Evolutionary conservation across 2,329 filamentous ascomycete species (phyloP), one percentile per base, ranked within the genome.

Genomic region (Sclerotinia glacialis): DNA sequence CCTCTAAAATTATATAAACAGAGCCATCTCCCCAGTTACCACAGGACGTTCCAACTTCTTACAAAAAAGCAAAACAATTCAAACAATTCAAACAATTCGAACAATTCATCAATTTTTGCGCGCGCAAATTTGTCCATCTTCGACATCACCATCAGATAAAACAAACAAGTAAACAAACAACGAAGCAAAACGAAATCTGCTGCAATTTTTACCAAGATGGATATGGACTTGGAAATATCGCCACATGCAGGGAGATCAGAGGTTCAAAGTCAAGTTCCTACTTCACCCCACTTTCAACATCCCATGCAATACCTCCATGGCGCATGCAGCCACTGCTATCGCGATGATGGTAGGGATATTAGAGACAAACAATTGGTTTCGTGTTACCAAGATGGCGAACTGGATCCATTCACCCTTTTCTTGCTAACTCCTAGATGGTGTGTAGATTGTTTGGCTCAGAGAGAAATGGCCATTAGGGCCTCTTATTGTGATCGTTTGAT

Each of bases 391-490:
- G 47, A 64, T 46, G 47, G 28, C 21, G 61, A 42, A 34, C 31
- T 55, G 14, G 37, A 42, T 31, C 52, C 34, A 34, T 34, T 37
- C 16, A 65, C 63, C 47, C 34, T 65, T 37, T 59, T 59, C 53
- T 49, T 60, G 18, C 40, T 59, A 46, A 65, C 53, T 59, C 53
- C 63, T 37, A 50, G 53, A 42, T 65, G 63, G 63, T 65, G 63
- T 59, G 42, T 40, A 47, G 28, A 49, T 59, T 65, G 63, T 40
- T 47, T 49, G 31, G 53, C 42, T 28, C 37, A 60, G 31, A 54
- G 63, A 59, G 52, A 56, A 40, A 18, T 31, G 18, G 55, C 42
- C 7, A 65, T 65, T 40, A 47, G 40, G 46, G 52, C 31, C 42
- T 58, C 63, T 34, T 65, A 65, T 31, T 26, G 42, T 11, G 53